Base-by-base conservation (phyloP, 192 early-diverging fungal genomes). In the Coemansia sp. region DNA sequence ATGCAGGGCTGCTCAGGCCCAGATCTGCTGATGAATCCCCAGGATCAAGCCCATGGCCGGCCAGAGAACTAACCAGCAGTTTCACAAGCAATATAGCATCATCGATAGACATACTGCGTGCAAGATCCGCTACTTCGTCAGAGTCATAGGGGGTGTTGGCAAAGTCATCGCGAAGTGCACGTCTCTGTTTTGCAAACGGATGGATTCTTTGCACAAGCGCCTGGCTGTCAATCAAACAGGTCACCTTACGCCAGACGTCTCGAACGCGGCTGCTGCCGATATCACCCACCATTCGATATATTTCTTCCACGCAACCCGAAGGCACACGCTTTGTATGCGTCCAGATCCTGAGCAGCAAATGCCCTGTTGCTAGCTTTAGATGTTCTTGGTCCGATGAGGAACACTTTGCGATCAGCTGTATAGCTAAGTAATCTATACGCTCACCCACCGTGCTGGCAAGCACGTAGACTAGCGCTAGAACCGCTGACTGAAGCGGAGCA, bases 31-130 rank as follows among this genome's bases (percentile, higher is more conserved):
- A 45, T 0, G 32, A 16, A 5, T 13, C 22, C 5, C 9, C 48
- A 19, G 37, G n/a, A 42, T 46, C 32, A 19, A 16, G 9, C 3
- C 42, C 57, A 36, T 62, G 36, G 9, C 65, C 8, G 57, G 8
- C 7, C 32, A 59, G 13, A 41, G 57, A 41, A 8, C 16, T 62
- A 15, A 41, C 55, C 0, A 77, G 47, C 6, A 55, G 41, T 18
- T 68, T 62, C 41, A 64, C 59, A 3, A 77, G 19, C 21, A 61
- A 15, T 63, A 65, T 71, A 10, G 75, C 75, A 47, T 77, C 75
- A 32, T 56, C 63, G n/a, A 62, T 45, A 9, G 75, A 62, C 42
- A 77, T 32, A 32, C 6, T 57, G 3, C 37, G 36, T 13, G 45
- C 62, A 10, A 57, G 41, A 21, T 32, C 26, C 47, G 18, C 36